Evolutionary conservation across 371 early-diverging fungal genomes (phyloP).

Genomic region (Apophysomyces trapeziformis): DNA sequence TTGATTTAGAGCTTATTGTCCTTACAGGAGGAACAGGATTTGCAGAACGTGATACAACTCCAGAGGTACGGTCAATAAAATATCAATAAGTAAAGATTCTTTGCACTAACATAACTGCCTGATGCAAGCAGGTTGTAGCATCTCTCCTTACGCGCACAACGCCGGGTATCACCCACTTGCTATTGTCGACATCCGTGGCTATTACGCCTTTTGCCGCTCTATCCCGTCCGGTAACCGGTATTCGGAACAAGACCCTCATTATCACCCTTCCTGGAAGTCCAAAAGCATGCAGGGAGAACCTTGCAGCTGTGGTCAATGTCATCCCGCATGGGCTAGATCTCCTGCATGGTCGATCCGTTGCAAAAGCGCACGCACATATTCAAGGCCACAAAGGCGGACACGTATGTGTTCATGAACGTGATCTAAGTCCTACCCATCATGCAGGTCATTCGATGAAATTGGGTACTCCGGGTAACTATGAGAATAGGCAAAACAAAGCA

Average conservation of each 20-base stretch:
- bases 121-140: constrained; percentile 60
- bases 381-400: constrained; percentile 44
- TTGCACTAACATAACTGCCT: not conserved
- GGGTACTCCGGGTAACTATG: constrained; percentile 51
- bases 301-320: constrained; percentile 68
- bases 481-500: too few species aligned
- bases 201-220: constrained; percentile 91
- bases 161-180: constrained; percentile 76
- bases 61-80: constrained; percentile 62
- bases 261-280: constrained; percentile 89
- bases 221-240: constrained; percentile 84
- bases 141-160: constrained; percentile 74
- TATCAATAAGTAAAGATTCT: not conserved
- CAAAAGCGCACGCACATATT: constrained; percentile 14
- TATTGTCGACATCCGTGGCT: constrained; percentile 70
- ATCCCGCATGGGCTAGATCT: constrained; percentile 87
- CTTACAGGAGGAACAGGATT: constrained; percentile 97
- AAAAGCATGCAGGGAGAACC: constrained; percentile 85
- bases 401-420: constrained; percentile 42
- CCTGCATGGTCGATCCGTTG: constrained; percentile 46
- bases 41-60: constrained; percentile 84
- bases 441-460: constrained; percentile 16
- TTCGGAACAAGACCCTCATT: constrained; percentile 69
- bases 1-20: constrained; percentile 67
- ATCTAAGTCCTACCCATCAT: constrained; percentile 21